Evolutionary conservation across 306 rosid genomes (phyloP).

Genomic region (Dalbergia cultrata): DNA sequence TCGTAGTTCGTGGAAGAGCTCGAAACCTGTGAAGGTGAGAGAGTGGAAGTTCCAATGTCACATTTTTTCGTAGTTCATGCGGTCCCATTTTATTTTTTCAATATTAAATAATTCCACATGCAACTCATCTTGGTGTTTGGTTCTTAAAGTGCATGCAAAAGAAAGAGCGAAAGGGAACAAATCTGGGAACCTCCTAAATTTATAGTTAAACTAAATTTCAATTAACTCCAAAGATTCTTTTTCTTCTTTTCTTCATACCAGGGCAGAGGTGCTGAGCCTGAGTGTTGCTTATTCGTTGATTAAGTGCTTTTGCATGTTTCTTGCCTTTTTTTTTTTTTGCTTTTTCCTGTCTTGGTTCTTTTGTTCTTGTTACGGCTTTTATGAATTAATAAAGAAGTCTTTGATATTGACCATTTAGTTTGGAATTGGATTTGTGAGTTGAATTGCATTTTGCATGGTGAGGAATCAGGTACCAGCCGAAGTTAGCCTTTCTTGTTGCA

Average conservation of each 20-base stretch:
- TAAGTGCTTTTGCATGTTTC: constrained; percentile 1
- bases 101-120: background rate
- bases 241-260: background rate
- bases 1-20: too few species aligned
- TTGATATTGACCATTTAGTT: background rate
- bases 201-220: too few species aligned
- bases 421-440: constrained; percentile 12
- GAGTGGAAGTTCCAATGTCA: too few species aligned
- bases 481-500: constrained; percentile 38
- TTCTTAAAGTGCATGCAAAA: constrained; percentile 45
- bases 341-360: background rate
- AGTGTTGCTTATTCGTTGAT: background rate
- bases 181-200: constrained; percentile 13
- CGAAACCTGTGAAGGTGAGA: too few species aligned
- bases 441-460: constrained; percentile 30
- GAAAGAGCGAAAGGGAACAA: constrained; percentile 13
- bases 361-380: background rate
- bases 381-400: background rate
- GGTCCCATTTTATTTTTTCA: too few species aligned
- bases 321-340: too few species aligned
- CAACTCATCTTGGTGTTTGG: constrained; percentile 4
- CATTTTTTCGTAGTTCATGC: too few species aligned
- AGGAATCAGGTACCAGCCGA: constrained; percentile 17
- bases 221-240: background rate
- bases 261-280: background rate